A percentile compares a stretch with the other conserved stretches of the same genome.
Conservation (phyloP, 768 basidiomycete species). For the Candolleomyces aberdarensis region DNA sequence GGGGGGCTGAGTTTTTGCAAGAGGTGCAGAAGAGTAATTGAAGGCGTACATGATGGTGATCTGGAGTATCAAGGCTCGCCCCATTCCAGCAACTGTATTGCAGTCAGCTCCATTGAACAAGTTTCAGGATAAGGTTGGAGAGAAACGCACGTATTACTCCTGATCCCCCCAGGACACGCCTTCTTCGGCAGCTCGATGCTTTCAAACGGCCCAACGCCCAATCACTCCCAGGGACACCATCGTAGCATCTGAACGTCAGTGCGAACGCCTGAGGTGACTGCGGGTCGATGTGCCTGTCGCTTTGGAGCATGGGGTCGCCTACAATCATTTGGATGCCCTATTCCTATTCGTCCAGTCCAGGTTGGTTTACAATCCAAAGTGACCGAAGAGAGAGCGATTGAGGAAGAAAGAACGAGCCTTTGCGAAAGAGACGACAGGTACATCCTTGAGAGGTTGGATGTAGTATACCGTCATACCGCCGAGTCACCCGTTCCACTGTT, state of each 20-base stretch:
- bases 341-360: background rate
- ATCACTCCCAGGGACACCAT: background rate
- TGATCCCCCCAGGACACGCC: slow-evolving; percentile 1
- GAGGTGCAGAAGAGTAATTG: background rate
- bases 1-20: background rate
- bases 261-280: slow-evolving; percentile 1
- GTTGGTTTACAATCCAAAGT: too few relatives aligned
- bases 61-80: slow-evolving; percentile 2
- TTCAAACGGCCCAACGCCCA: slow-evolving; percentile 4
- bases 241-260: slow-evolving; percentile 6
- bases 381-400: too few relatives aligned
- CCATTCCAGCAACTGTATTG: slow-evolving; percentile 6
- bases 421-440: background rate
- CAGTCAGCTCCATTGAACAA: too few relatives aligned
- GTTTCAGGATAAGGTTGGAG: too few relatives aligned
- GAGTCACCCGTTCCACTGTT: slow-evolving; percentile 1
- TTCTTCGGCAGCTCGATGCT: slow-evolving; percentile 3
- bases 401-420: background rate
- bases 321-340: slow-evolving; percentile 6
- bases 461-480: slow-evolving; percentile 2
- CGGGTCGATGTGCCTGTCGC: background rate
- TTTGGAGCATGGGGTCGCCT: slow-evolving; percentile 8
- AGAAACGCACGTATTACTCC: slow-evolving; percentile 4
- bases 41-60: slow-evolving; percentile 4
- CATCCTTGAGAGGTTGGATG: background rate